Base-by-base conservation (phyloP, 805 yeast genomes). In the Wickerhamomyces alni region DNA sequence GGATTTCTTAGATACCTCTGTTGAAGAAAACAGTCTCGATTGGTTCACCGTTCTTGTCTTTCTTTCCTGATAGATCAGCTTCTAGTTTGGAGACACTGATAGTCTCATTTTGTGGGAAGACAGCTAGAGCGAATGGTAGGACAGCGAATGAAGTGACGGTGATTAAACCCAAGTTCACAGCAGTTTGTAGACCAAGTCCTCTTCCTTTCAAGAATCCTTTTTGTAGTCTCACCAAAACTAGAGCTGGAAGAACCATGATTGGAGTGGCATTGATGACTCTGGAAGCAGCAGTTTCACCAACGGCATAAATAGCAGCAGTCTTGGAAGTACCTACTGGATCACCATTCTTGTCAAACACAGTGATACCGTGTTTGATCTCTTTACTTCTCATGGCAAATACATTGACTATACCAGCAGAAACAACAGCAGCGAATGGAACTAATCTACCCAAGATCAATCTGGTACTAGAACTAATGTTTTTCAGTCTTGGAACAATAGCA, bases 361-460 rank as follows among this genome's bases (percentile, higher is more conserved):
- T 63, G 40, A 86, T 86, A 51, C 95, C 95, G 56, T 82, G 83
- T 51, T 78, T 79, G 57, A 93, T 80, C 64, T 93, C 99, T 62
- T 89, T 94, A 41, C 91, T 78, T 66, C 99, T 79, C 99, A 93
- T 93, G 44, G 94, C 72, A 55, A 87, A 87, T n/a, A 93, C 96
- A 51, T 93, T 93, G 30, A 88, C 95, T 26, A 93, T 71, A 58
- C 99, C 98, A 1, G 99, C 99, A 38, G 93, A 80, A 1, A 89
- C 97, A 27, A 93, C 99, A 2, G 99, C 99, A 0, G 98, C 98
- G 67, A 93, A 93, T 7, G 99, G 99, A 11, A 93, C 95, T 41
- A 93, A 70, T 50, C 99, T 80, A 31, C 89, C 82, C 40, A 93
- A 63, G 24, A 89, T 70, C 50, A 82, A 64, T 55, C 70, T 79